Base-by-base conservation (phyloP, 768 basidiomycete species). In the Lepiota venenata region DNA sequence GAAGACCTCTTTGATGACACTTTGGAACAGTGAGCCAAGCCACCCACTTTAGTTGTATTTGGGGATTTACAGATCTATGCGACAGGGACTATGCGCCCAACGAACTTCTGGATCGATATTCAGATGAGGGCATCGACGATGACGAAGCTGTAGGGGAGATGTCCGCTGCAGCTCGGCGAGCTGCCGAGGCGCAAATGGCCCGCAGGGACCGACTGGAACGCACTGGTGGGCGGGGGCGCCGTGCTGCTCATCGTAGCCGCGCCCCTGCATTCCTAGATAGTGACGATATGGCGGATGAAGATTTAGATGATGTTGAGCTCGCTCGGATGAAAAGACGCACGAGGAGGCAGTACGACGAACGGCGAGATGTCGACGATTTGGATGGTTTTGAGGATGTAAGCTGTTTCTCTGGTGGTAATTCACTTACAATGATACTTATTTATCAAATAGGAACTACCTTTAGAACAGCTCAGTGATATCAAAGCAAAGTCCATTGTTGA, bases 401-500 rank as follows among this genome's bases (percentile, higher is more conserved):
- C 73, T 5, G 16, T 53, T 40, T 44, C 58, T 27, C n/a, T 45
- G 41, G 20, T 32, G 8, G 41, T 32, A 36, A 4, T 54, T 42
- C 22, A 20, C 6, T 29, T 37, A 41, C 38, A n/a, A 16, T 15
- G 25, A 32, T 15, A 36, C 56, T 47, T 15, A 55, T 44, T 32
- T 22, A 29, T 38, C 32, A 21, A 27, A 12, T 64, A 97, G 92
- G 94, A 98, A 70, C 79, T 99, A 50, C 94, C 97, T 0, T 69
- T 97, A 40, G 96, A 98, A 66, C 93, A 99, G 73, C 77, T 99
- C 9, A 91, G 92, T 56, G 97, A 99, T 65, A 94, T 99, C 75
- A 98, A 98, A 66, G 93, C 95, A 37, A 93, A 95, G 65, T 94
- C 92, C 11, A 93, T 99, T 53, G 88, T 90, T 20, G 97, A 98